A percentile compares a stretch with the other conserved stretches of the same genome.
Evolutionary conservation across 1,284 basidiomycete genomes (phyloP).

Genomic region (Ustilago xerochloae): DNA sequence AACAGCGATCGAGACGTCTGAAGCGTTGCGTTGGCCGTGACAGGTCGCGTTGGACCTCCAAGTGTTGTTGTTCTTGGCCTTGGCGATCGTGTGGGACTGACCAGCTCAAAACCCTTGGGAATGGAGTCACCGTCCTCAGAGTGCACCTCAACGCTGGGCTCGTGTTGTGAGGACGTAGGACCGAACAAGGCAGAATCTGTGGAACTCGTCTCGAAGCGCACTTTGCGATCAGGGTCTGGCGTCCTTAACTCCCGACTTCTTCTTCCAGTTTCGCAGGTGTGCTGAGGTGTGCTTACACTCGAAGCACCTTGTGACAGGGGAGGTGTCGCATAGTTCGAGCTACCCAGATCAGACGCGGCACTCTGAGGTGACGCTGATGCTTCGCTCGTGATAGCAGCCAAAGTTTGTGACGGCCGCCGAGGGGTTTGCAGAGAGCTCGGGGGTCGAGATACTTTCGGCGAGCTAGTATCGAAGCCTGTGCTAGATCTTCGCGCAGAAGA

Average conservation of each 20-base stretch:
- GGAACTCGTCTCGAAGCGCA: conserved; percentile 14
- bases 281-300: conserved; percentile 25
- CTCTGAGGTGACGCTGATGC: conserved; percentile 9
- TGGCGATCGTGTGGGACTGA: conserved; percentile 10
- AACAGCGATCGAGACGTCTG: background rate
- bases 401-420: background rate
- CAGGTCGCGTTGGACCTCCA: conserved; percentile 11
- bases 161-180: background rate
- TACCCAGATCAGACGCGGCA: conserved; percentile 15
- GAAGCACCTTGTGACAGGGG: conserved; percentile 27
- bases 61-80: conserved; percentile 7
- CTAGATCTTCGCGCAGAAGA: background rate
- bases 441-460: background rate
- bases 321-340: conserved; percentile 26
- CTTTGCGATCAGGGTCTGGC: conserved; percentile 16
- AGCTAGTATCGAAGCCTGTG: background rate
- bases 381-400: background rate
- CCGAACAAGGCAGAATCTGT: conserved; percentile 14
- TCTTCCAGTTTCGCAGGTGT: conserved; percentile 23
- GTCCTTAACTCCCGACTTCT: background rate
- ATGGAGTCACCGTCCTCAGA: background rate
- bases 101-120: conserved; percentile 35
- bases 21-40: conserved; percentile 23
- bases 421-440: background rate
- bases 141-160: background rate